phyloP scores from a whole-genome alignment of 2,329 filamentous ascomycete genomes.

The Calonectria ilicicola region DNA sequence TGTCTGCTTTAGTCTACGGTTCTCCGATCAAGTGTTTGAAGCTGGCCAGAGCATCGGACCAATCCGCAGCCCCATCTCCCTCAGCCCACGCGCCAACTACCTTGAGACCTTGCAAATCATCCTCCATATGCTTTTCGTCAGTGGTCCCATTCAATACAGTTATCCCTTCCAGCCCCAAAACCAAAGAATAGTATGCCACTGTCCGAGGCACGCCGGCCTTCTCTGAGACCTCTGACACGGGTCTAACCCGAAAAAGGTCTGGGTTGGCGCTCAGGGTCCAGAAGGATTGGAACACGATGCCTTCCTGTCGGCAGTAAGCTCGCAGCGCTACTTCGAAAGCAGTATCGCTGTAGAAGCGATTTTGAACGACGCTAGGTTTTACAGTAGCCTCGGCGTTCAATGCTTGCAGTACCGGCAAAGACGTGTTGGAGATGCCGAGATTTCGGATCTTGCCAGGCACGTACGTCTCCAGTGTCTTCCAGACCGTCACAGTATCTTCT shows the following conservation, averaged over 20 bases:
- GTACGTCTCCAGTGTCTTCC: constrained; percentile 74
- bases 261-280: constrained; percentile 66
- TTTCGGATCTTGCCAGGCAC: constrained; percentile 73
- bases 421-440: constrained; percentile 82
- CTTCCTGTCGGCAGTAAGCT: constrained; percentile 56
- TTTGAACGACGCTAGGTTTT: constrained; percentile 75
- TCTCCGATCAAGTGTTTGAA: constrained; percentile 59
- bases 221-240: constrained; percentile 63
- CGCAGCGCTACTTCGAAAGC: constrained; percentile 71
- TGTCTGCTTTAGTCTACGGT: neutral
- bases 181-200: constrained; percentile 61
- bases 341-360: constrained; percentile 75
- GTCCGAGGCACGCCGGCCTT: constrained; percentile 50
- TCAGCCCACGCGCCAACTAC: constrained; percentile 57
- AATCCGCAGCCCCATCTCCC: constrained; percentile 57
- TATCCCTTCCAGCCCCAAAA: constrained; percentile 58
- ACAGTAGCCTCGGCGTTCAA: constrained; percentile 59
- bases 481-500: constrained; percentile 70
- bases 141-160: constrained; percentile 61
- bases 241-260: constrained; percentile 51
- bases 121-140: constrained; percentile 59
- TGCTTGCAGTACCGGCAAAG: constrained; percentile 65
- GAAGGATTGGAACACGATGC: constrained; percentile 64
- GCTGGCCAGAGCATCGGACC: constrained; percentile 58
- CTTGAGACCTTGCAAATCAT: constrained; percentile 59